Conservation (phyloP, 2,329 filamentous ascomycete genomes). For the Zelopaecilomyces penicillatus region DNA sequence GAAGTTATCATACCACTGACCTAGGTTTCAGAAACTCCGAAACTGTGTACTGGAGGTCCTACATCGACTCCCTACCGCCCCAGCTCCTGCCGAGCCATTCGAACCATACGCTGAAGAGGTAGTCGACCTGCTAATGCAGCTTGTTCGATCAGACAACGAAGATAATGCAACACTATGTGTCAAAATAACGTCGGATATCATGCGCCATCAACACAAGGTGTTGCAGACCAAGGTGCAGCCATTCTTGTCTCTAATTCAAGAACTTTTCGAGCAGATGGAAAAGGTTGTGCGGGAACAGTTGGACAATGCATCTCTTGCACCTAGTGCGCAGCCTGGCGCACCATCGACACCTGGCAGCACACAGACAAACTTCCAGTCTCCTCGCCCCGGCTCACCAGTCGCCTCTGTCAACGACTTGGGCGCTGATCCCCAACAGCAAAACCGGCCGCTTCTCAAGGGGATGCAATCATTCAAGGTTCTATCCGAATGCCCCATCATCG, state of each 20-base stretch:
- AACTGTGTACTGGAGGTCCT: conserved; percentile 92
- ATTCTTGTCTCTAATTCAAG: conserved; percentile 85
- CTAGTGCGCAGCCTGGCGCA: conserved; percentile 43
- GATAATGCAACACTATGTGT: conserved; percentile 98
- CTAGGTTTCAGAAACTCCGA: conserved; percentile 60
- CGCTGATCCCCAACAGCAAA: conserved; percentile 72
- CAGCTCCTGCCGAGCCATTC: conserved; percentile 67
- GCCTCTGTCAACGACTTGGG: conserved; percentile 74
- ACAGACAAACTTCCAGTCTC: conserved; percentile 72
- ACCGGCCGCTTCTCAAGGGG: conserved; percentile 72
- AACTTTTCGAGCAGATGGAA: conserved; percentile 93
- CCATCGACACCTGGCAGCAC: conserved; percentile 60
- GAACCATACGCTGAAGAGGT: conserved; percentile 84
- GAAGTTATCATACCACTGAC: not conserved
- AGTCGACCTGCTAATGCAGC: conserved; percentile 79
- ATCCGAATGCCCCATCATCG: conserved; percentile 95
- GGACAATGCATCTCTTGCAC: conserved; percentile 59
- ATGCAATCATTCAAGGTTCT: conserved; percentile 99
- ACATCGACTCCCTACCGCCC: conserved; percentile 68
- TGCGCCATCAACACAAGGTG: conserved; percentile 82
- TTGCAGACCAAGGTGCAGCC: conserved; percentile 72
- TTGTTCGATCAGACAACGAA: conserved; percentile 90
- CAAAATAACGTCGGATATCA: conserved; percentile 95
- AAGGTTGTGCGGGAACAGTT: conserved; percentile 92
- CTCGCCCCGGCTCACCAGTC: conserved; percentile 81